These are phyloP conservation scores for Creolimax fragrantissima DNA, from an alignment of 78 protist genomes.

Conservation along the genomic window DNA sequence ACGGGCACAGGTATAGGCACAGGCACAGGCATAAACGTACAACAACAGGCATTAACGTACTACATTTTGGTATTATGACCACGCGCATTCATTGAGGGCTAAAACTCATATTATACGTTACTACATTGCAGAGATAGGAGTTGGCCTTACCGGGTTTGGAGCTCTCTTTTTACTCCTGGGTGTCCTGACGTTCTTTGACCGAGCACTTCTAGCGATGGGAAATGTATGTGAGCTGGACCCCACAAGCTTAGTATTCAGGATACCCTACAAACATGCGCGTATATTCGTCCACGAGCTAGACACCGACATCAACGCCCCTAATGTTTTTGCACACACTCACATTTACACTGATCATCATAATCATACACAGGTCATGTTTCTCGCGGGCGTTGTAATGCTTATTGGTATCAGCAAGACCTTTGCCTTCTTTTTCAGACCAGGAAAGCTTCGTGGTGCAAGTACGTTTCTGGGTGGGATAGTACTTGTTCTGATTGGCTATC, in stretches of 20 bases:
- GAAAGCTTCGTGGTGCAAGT: background rate
- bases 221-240: background rate
- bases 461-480: conserved; percentile 17
- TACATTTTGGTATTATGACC: background rate
- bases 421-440: conserved; percentile 8
- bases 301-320: background rate
- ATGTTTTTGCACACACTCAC: background rate
- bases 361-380: background rate
- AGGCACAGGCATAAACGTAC: background rate
- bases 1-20: background rate
- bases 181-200: conserved; percentile 20
- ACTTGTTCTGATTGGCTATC: background rate
- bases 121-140: conserved; percentile 25
- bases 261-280: background rate
- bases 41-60: background rate
- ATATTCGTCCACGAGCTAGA: too few relatives aligned
- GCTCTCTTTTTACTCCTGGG: conserved; percentile 19
- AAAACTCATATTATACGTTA: background rate
- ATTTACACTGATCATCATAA: background rate
- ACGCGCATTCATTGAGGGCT: background rate
- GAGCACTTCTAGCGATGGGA: conserved; percentile 38
- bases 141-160: conserved; percentile 42
- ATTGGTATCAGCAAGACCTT: conserved; percentile 11
- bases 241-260: background rate
- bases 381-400: background rate